These are phyloP conservation scores for Omphalea diandra DNA, from an alignment of 441 rosid species.

Conservation along the genomic window DNA sequence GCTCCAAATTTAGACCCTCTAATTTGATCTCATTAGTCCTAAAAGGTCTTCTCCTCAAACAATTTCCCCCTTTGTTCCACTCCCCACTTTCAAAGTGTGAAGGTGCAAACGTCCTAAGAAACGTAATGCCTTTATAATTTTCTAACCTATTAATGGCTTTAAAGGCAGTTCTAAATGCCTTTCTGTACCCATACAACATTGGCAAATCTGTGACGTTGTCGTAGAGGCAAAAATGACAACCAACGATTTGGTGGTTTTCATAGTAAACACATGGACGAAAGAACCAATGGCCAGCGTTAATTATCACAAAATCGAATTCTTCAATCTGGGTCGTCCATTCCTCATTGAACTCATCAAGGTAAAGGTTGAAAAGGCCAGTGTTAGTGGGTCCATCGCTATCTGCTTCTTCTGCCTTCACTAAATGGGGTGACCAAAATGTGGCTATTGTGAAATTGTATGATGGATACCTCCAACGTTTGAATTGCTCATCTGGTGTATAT, in stretches of 20 bases:
- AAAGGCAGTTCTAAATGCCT: constrained; percentile 63
- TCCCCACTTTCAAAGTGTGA: constrained; percentile 86
- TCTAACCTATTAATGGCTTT: constrained; percentile 35
- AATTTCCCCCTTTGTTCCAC: constrained; percentile 77
- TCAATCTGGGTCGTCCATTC: constrained; percentile 62
- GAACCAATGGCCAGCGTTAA: constrained; percentile 87
- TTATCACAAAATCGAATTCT: constrained; percentile 48
- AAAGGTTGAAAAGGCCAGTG: constrained; percentile 57
- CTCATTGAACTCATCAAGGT: constrained; percentile 53
- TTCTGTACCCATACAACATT: constrained; percentile 58
- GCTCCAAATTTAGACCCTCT: constrained; percentile 58
- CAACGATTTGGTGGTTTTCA: constrained; percentile 54
- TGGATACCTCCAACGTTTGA: constrained; percentile 55
- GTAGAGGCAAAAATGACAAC: constrained; percentile 65
- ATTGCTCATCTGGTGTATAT: constrained; percentile 38
- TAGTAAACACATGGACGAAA: constrained; percentile 64
- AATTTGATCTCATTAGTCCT: constrained; percentile 49
- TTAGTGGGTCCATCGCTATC: constrained; percentile 50
- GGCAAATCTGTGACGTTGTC: constrained; percentile 62
- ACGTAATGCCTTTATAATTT: constrained; percentile 29
- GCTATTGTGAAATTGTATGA: constrained; percentile 56
- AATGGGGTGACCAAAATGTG: constrained; percentile 83
- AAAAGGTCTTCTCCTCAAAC: constrained; percentile 70
- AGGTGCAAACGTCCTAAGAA: constrained; percentile 75
- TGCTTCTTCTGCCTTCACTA: constrained; percentile 59